These are phyloP conservation scores for Pseudogymnoascus sp. DNA, from an alignment of 2,329 filamentous ascomycete species.

Conservation along the genomic window DNA sequence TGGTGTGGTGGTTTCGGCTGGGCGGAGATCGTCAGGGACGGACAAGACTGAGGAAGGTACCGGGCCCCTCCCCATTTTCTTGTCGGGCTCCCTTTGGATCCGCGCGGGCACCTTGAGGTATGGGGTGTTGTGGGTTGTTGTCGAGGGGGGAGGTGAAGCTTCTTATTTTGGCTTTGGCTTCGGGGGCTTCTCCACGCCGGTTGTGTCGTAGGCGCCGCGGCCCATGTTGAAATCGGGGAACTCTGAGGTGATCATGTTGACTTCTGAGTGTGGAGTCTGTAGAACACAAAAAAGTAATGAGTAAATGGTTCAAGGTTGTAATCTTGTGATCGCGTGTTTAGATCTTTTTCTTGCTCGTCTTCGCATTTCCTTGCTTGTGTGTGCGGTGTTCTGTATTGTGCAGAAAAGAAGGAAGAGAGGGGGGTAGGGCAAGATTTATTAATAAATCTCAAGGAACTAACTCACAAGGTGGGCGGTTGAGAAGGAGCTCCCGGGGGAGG, in stretches of 20 bases:
- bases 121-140: not conserved
- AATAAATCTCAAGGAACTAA: not conserved
- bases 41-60: too few relatives aligned
- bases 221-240: conserved; percentile 36
- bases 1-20: not conserved
- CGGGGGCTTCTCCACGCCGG: conserved; percentile 38
- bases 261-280: not conserved
- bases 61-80: not conserved
- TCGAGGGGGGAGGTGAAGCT: not conserved
- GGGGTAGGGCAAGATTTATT: not conserved
- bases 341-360: not conserved
- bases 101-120: not conserved
- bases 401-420: not conserved
- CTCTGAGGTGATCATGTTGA: conserved; percentile 22
- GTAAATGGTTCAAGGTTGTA: not conserved
- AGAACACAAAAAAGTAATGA: not conserved
- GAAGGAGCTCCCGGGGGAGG: not conserved
- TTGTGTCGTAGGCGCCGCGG: conserved; percentile 45
- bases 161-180: conserved; percentile 1
- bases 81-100: not conserved
- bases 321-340: not conserved
- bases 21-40: not conserved
- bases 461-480: not conserved
- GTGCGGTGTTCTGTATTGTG: not conserved
- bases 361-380: not conserved